Base-by-base conservation (phyloP, 306 rosid genomes). In the Cucumis hystrix region DNA sequence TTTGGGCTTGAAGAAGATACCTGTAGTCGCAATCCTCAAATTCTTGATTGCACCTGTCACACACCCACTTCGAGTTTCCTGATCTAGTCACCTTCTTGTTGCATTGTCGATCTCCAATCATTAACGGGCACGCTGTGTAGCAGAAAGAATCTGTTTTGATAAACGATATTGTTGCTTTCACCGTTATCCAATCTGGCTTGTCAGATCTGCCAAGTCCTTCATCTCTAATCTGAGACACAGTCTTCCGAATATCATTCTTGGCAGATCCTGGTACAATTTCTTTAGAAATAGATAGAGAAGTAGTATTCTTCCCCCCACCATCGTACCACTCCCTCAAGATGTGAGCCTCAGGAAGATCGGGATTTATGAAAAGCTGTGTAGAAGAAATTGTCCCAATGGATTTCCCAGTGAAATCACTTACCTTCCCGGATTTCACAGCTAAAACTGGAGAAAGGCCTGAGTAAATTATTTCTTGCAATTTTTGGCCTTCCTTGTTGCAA, bases 1-100 rank as follows among this genome's bases (percentile, higher is more conserved):
- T 89, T 84, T 96, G 99, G 55, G 97, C 99, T 80, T 92, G 97
- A 79, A 96, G 96, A 86, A 96, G 99, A 84, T 89, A 95, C n/a
- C 97, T 85, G 79, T 92, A 95, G 70, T 92, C 99, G 16, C 99
- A 96, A 82, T 95, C 97, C 65, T 89, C 91, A 75, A 95, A 89
- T 68, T 89, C 97, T 75, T 95, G 97, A 87, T 89, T 92, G 85
- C 99, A 92, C 80, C 99, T 86, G 73, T 92, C 97, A 84, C 99
- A 95, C 60, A 80, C 89, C 99, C 99, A 95, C 65, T 80, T 78
- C 5, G 79, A 64, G 83, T 82, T 76, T 80, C 91, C 92, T 43
- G 88, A 87, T 84, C 85, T 87, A 13, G 87, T 88, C 82, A 86
- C 99, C 80, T 95, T 95, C 85, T 92, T 95, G 79, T 73, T 90